Percentiles rank a stretch among this genome's conserved stretches.
phyloP scores from a whole-genome alignment of 495 filamentous ascomycete species.

The Neurospora pannonica region DNA sequence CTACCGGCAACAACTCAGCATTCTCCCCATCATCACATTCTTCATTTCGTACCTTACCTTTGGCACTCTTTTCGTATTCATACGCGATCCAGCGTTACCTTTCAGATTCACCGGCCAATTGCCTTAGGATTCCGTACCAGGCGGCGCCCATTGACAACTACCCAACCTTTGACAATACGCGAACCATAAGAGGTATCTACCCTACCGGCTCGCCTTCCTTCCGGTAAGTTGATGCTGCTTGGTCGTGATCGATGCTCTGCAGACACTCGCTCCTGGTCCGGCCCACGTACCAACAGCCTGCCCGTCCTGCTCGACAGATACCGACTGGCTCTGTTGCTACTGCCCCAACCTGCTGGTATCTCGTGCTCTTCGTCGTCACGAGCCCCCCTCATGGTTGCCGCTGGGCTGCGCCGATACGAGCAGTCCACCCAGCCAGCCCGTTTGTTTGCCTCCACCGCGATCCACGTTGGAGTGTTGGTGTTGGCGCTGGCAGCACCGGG shows the following conservation, averaged over 20 bases:
- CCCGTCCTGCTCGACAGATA: conserved; percentile 1
- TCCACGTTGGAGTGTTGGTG: background rate
- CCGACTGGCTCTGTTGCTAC: background rate
- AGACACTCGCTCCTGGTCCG: background rate
- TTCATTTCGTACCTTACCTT: conserved; percentile 23
- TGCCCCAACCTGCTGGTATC: background rate
- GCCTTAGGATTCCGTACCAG: conserved; percentile 8
- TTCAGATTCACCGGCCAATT: conserved; percentile 14
- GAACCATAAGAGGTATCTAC: conserved; percentile 3
- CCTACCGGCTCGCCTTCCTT: conserved; percentile 9
- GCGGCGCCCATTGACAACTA: conserved; percentile 11
- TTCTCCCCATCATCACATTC: conserved; percentile 9
- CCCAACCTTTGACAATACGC: conserved; percentile 7
- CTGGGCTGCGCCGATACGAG: background rate
- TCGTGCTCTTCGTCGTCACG: background rate
- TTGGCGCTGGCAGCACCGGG: background rate
- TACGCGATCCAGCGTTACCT: conserved; percentile 26
- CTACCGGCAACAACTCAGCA: conserved; percentile 19
- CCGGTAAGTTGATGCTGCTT: conserved; percentile 15
- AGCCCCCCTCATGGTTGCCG: background rate
- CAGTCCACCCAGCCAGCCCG: background rate
- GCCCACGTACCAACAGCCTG: conserved; percentile 3
- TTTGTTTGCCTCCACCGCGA: background rate
- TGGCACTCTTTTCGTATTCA: conserved; percentile 25
- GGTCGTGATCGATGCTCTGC: background rate